phyloP scores from a whole-genome alignment of 73 alveolate species.

The Effrenium voratum region DNA sequence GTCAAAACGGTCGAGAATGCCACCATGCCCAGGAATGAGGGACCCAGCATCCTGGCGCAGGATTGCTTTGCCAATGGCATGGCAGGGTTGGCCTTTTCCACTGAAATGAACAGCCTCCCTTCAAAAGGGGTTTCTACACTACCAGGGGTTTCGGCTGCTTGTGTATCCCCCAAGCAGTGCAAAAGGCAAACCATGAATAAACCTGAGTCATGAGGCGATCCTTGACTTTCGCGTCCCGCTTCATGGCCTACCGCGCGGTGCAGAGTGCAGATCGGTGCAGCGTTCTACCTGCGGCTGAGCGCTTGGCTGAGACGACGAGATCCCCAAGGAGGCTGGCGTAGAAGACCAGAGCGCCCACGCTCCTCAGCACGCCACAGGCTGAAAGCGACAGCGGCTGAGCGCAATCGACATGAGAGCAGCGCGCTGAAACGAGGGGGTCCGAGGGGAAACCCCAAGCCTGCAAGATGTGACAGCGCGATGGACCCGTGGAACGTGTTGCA shows the following conservation, averaged over 20 bases:
- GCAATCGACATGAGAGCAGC: too few relatives aligned
- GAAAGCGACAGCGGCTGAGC: too few relatives aligned
- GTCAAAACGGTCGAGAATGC: conserved; percentile 90
- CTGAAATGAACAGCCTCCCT: too few relatives aligned
- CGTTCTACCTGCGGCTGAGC: background rate
- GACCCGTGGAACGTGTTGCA: too few relatives aligned
- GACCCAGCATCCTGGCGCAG: conserved; percentile 79
- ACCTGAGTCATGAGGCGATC: background rate
- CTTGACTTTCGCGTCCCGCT: conserved; percentile 91
- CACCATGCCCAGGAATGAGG: conserved; percentile 89
- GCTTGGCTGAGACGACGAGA: conserved; percentile 65
- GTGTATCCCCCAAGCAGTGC: too few relatives aligned
- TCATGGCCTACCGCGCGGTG: conserved; percentile 52
- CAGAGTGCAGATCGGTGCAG: background rate
- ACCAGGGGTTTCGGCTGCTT: too few relatives aligned
- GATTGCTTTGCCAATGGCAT: too few relatives aligned
- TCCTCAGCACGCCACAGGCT: too few relatives aligned
- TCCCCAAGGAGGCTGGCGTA: conserved; percentile 71
- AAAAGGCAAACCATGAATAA: background rate
- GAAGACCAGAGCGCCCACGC: conserved; percentile 66
- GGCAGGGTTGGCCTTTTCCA: too few relatives aligned
- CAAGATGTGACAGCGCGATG: background rate
- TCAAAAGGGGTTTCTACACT: too few relatives aligned
- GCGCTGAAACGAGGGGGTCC: conserved; percentile 36
- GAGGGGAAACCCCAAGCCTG: conserved; percentile 87